Base-by-base conservation (phyloP, 169 alveolate species). In the Eimeria tenella region DNA sequence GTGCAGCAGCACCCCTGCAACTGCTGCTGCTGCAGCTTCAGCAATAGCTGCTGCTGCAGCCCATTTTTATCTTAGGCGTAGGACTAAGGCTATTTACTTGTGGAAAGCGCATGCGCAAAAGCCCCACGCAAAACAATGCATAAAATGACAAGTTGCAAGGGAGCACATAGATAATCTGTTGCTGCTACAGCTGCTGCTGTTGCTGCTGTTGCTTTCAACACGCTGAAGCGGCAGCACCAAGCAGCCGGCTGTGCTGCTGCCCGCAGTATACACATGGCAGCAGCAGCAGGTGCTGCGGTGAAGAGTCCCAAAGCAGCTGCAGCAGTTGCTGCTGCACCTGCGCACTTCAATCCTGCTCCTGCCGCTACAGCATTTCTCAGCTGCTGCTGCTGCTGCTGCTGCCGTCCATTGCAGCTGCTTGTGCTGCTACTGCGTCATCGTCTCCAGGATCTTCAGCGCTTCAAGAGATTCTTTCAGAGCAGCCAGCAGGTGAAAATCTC, bases 401-500 rank as follows among this genome's bases (percentile, higher is more conserved):
- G 79, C 53, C 0, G 42, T 31, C 42, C 42, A 31, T 2, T 31
- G 42, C 42, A 31, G 2, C 2, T 70, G 79, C 52, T 70, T 42
- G n/a, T 21, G 53, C 79, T 70, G 79, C 52, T 70, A 52, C 52
- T 70, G 79, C 79, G 68, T 21, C 13, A 86, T 53, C 19, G 84
- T 42, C 58, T 68, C 84, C 1, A 86, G 93, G 55, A 73, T 5
- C 60, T 49, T 63, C 21, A 86, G 84, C 15, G 71, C 84, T 17
- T 86, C 83, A 13, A 86, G 42, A 74, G 93, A 62, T 3, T 71
- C 58, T 70, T 68, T 71, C 31, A 86, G 58, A 11, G 93, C 53
- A n/a, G 17, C 70, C 21, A 86, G 73, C 11, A 86, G 71, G 56
- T 68, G 60, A 21, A 82, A 83, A 7, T 86, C 93, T 52, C 93